Conservation (phyloP, 805 yeast species). For the Ogataea saltuana region DNA sequence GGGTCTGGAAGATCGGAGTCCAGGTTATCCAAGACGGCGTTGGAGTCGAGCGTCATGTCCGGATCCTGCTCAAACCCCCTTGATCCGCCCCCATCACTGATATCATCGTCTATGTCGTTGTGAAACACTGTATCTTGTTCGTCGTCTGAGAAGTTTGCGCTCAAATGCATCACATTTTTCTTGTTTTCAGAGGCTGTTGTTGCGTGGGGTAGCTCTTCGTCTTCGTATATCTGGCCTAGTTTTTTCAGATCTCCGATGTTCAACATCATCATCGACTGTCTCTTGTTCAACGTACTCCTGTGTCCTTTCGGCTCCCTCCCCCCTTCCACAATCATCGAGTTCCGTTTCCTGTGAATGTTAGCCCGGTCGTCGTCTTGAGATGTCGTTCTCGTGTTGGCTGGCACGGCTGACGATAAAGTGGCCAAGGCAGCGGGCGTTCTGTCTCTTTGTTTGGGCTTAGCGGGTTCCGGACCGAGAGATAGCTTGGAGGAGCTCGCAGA, state of each 20-base stretch:
- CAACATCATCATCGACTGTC: conserved; percentile 23
- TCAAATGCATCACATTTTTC: conserved; percentile 9
- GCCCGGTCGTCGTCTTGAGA: conserved; percentile 1
- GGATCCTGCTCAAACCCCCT: conserved; percentile 4
- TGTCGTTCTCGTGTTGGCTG: no score
- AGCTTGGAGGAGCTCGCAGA: not conserved
- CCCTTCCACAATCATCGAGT: conserved; percentile 7
- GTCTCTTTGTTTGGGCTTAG: not conserved
- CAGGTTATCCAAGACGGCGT: conserved; percentile 16
- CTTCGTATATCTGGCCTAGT: conserved; percentile 10
- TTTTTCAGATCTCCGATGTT: conserved; percentile 11
- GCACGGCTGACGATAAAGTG: no score
- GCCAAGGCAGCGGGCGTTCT: conserved; percentile 1
- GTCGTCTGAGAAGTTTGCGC: conserved; percentile 8
- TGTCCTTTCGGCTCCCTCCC: not conserved
- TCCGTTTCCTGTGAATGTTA: not conserved
- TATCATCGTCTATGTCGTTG: conserved; percentile 6
- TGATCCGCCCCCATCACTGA: conserved; percentile 4
- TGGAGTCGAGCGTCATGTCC: conserved; percentile 23
- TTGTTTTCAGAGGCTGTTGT: conserved; percentile 3
- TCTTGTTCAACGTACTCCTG: conserved; percentile 3
- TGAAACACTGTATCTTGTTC: conserved; percentile 7
- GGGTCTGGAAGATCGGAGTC: conserved; percentile 22
- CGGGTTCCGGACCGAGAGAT: not conserved
- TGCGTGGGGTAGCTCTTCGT: not conserved